phyloP scores from a whole-genome alignment of 176 grass and related monocot genomes.

The Poa annua region DNA sequence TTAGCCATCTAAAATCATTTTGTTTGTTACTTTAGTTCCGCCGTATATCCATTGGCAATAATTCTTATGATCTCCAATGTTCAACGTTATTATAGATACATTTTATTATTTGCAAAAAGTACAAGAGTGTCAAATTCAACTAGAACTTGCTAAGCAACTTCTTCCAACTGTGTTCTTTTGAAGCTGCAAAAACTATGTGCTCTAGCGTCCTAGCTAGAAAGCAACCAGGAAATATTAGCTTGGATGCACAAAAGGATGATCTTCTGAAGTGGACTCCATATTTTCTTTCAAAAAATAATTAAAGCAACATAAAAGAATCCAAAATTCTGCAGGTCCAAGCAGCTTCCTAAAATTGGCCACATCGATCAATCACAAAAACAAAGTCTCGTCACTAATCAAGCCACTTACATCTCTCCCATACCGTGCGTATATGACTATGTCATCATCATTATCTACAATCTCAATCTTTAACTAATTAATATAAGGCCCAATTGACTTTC shows the following conservation, averaged over 20 bases:
- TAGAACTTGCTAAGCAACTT: constrained; percentile 41
- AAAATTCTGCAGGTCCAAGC: constrained; percentile 38
- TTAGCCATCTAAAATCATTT: neutral
- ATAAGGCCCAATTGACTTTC: constrained; percentile 39
- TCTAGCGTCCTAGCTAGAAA: constrained; percentile 12
- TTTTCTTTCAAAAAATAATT: constrained; percentile 14
- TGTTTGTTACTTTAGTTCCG: neutral
- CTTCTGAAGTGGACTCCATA: constrained; percentile 31
- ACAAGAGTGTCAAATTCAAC: neutral
- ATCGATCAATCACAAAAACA: constrained; percentile 26
- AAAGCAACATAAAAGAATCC: constrained; percentile 21
- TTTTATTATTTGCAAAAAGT: neutral
- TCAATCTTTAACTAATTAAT: constrained; percentile 1
- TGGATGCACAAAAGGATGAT: constrained; percentile 6
- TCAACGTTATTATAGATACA: neutral
- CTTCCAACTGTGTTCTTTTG: neutral
- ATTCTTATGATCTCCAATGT: neutral
- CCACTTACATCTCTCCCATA: constrained; percentile 49
- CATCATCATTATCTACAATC: constrained; percentile 47
- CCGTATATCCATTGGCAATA: too few species aligned
- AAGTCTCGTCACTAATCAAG: constrained; percentile 10
- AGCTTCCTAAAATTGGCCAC: constrained; percentile 46
- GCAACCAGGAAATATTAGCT: neutral
- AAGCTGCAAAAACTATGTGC: constrained; percentile 40
- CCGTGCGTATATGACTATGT: constrained; percentile 28